Percentiles rank a stretch among this genome's conserved stretches.
Evolutionary conservation across 495 filamentous ascomycete species (phyloP).

Genomic region (Penicillium canescens): DNA sequence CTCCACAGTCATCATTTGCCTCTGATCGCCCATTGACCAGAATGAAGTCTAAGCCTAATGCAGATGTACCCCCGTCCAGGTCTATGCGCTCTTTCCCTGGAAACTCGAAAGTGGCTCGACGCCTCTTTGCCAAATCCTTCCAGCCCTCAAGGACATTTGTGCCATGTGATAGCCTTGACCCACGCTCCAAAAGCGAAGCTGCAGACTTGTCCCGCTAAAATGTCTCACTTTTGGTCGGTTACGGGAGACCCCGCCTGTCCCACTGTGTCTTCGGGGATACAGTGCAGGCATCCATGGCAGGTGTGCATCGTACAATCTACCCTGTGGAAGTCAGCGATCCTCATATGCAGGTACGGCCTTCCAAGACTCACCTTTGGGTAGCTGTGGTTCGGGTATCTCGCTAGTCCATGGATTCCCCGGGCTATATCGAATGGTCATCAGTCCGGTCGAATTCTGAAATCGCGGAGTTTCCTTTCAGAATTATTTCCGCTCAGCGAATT

Average conservation of each 20-base stretch:
- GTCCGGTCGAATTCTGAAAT: background rate
- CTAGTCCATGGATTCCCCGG: background rate
- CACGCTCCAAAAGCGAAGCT: background rate
- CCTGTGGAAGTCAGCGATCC: background rate
- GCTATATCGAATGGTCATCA: background rate
- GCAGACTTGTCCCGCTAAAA: slow-evolving; percentile 7
- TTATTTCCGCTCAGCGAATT: background rate
- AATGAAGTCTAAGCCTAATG: background rate
- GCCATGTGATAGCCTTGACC: slow-evolving; percentile 12
- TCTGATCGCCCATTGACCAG: background rate
- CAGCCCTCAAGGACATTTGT: background rate
- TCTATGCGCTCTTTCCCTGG: background rate
- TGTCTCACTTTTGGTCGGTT: slow-evolving; percentile 21
- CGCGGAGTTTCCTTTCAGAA: background rate
- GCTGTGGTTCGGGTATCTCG: background rate
- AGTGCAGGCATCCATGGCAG: too few relatives aligned
- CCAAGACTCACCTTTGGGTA: background rate
- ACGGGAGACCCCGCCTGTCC: background rate
- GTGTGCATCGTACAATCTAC: too few relatives aligned
- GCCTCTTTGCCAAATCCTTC: background rate
- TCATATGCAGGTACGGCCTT: slow-evolving; percentile 5
- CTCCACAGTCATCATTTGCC: background rate
- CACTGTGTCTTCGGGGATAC: too few relatives aligned
- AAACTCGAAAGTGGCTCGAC: background rate
- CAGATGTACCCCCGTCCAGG: background rate